Evolutionary conservation across 192 early-diverging fungal species (phyloP).

Genomic region (Haplosporangium gracile): DNA sequence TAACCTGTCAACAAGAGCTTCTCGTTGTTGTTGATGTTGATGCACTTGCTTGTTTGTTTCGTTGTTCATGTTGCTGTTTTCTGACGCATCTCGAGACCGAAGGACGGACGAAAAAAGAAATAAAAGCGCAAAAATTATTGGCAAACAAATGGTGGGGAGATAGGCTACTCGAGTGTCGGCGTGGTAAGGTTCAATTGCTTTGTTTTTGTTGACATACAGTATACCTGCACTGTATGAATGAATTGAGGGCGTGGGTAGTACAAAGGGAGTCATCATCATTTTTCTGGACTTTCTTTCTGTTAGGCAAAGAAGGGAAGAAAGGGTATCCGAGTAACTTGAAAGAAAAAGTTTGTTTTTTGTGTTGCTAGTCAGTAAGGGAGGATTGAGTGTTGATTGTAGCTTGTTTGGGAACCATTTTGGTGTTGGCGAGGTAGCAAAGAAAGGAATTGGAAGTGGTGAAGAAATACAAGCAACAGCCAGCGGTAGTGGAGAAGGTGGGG

Average conservation of each 20-base stretch:
- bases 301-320: not conserved
- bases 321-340: not conserved
- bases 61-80: not conserved
- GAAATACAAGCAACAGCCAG: not conserved
- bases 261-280: conserved; percentile 3
- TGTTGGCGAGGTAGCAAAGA: not conserved
- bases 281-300: not conserved
- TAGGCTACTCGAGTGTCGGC: not conserved
- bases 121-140: not conserved
- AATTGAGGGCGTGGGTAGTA: not conserved
- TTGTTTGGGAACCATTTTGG: too few relatives aligned
- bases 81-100: not conserved
- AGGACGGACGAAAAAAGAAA: not conserved
- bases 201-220: not conserved
- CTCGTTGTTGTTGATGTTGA: too few relatives aligned
- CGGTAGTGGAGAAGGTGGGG: not conserved
- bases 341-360: not conserved
- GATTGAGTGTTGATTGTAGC: not conserved
- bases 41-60: not conserved
- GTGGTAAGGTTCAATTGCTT: not conserved
- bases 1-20: too few relatives aligned
- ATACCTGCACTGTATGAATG: not conserved
- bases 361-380: not conserved
- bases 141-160: not conserved
- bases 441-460: not conserved